phyloP scores from a whole-genome alignment of 1,139 yeast genomes.

The Suhomyces guaymorum region DNA sequence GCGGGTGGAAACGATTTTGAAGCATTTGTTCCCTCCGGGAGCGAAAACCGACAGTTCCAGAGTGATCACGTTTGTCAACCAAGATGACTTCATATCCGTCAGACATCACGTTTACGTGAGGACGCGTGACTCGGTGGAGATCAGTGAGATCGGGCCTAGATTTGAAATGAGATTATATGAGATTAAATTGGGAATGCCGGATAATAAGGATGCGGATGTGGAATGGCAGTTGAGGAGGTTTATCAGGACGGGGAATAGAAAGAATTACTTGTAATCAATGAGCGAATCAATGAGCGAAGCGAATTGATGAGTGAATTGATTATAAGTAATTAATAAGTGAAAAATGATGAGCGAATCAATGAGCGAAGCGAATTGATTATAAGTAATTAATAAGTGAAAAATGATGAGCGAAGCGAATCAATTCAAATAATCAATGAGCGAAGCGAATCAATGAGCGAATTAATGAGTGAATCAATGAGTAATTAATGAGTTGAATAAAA shows the following conservation, averaged over 20 bases:
- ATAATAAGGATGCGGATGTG: constrained; percentile 94
- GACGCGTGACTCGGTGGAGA: constrained; percentile 84
- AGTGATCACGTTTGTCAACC: constrained; percentile 87
- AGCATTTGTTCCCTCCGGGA: constrained; percentile 96
- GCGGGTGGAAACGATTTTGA: constrained; percentile 75
- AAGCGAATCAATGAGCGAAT: too few relatives aligned
- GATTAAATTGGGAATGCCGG: constrained; percentile 84
- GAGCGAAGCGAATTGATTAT: too few relatives aligned
- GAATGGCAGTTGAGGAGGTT: constrained; percentile 96
- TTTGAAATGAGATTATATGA: constrained; percentile 95
- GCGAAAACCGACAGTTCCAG: constrained; percentile 85
- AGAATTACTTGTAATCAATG: constrained; percentile 61
- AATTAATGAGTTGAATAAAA: too few relatives aligned
- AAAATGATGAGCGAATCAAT: too few relatives aligned
- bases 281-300: not conserved
- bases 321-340: too few relatives aligned
- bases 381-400: too few relatives aligned
- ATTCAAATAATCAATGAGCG: too few relatives aligned
- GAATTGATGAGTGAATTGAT: too few relatives aligned
- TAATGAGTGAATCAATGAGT: too few relatives aligned
- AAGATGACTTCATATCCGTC: constrained; percentile 88
- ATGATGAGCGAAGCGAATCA: too few relatives aligned
- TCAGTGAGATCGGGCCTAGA: constrained; percentile 98
- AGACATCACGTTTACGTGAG: constrained; percentile 93
- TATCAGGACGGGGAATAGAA: constrained; percentile 91